These are phyloP conservation scores for Linaria vulgaris DNA, from an alignment of 257 asterid genomes.

Conservation along the genomic window DNA sequence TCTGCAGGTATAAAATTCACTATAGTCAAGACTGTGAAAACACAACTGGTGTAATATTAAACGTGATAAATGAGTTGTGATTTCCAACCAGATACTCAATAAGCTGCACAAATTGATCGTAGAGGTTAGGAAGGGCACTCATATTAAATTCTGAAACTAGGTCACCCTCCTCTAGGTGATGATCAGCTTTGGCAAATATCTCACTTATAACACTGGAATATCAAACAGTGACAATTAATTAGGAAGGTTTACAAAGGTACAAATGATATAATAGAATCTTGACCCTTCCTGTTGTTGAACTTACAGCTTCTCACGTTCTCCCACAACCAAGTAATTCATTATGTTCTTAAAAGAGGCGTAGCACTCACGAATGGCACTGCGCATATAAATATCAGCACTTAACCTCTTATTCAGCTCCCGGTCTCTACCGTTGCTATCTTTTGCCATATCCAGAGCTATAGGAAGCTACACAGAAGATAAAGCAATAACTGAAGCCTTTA, in stretches of 20 bases:
- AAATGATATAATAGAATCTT: conserved; percentile 6
- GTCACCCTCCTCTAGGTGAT: conserved; percentile 59
- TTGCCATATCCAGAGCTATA: conserved; percentile 95
- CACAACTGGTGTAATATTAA: no score
- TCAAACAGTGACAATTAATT: conserved; percentile 21
- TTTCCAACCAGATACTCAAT: conserved; percentile 72
- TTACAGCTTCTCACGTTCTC: conserved; percentile 78
- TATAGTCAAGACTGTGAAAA: conserved; percentile 4
- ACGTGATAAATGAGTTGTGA: neutral
- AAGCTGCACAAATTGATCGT: conserved; percentile 78
- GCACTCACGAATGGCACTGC: conserved; percentile 90
- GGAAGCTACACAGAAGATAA: conserved; percentile 65
- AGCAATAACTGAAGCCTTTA: conserved; percentile 1
- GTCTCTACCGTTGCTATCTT: conserved; percentile 84
- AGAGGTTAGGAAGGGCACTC: conserved; percentile 80
- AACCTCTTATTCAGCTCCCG: conserved; percentile 89
- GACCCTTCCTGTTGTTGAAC: conserved; percentile 32
- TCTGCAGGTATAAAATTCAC: conserved; percentile 47
- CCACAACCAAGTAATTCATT: conserved; percentile 67
- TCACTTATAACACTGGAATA: conserved; percentile 65
- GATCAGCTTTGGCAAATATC: conserved; percentile 72
- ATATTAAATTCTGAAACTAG: conserved; percentile 56
- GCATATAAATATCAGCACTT: conserved; percentile 69
- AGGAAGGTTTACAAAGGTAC: conserved; percentile 13
- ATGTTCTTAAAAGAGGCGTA: conserved; percentile 85